Base-by-base conservation (phyloP, 2,329 filamentous ascomycete species). In the Colletotrichum melonis region DNA sequence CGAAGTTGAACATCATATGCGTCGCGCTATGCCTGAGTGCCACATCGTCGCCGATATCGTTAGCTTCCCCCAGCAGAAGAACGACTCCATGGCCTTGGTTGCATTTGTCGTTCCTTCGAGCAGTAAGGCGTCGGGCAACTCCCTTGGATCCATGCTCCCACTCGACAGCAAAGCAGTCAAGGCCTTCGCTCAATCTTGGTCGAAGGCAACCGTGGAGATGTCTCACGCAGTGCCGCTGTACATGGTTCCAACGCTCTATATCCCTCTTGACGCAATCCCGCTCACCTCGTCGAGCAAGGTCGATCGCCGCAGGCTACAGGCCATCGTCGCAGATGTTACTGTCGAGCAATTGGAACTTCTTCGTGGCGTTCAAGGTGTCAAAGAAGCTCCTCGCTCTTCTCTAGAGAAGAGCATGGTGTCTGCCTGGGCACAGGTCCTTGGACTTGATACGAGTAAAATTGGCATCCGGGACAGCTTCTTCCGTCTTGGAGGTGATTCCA, bases 1-100 rank as follows among this genome's bases (percentile, higher is more conserved):
- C 0, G 81, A 82, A 22, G 72, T 81, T 11, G 79, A 80, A 52
- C 63, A 76, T 58, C 24, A 58, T 22, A 22, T 58, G 16, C 16
- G 30, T 26, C 14, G 24, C 14, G 30, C 30, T 22, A 38, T 69
- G 68, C 55, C 55, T 1, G 75, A 68, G 19, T 49, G 42, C 42
- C 42, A 49, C 19, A 19, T 49, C 42, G 42, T 49, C 9, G 42
- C 42, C 42, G 42, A 49, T 8, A 49, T 49, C 16, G 42, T 49
- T 7, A 49, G 19, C 42, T 49, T 49, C 42, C 42, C 42, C 19
- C 42, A 49, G 19, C 42, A 49, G 42, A 49, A 49, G 42, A 49
- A 49, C 42, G 42, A 49, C 42, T n/a, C 42, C 42, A 49, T 49
- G 42, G 42, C 42, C 42, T 49, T 49, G 42, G 42, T 49, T 9